phyloP scores from a whole-genome alignment of 169 alveolate genomes.

The Cryptosporidium parvum region DNA sequence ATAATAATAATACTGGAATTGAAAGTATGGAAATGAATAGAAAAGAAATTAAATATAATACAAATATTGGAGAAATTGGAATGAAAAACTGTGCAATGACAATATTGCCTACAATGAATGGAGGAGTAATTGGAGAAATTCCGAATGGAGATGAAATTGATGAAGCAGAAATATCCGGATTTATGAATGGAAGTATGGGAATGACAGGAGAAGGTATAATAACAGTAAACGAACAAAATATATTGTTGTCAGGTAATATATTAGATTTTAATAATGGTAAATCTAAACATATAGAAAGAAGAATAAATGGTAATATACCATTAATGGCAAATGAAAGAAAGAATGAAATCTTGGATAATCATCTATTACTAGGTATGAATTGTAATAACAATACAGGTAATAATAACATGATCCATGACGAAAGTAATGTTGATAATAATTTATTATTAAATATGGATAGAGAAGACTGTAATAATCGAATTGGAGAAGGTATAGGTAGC shows the following conservation, averaged over 20 bases:
- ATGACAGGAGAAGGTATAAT: constrained; percentile 11
- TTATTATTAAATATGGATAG: background rate
- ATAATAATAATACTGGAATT: no score
- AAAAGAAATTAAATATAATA: background rate
- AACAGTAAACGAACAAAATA: background rate
- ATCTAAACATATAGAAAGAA: background rate
- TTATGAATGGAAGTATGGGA: constrained; percentile 34
- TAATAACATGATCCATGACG: background rate
- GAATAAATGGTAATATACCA: background rate
- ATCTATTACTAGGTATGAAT: constrained; percentile 17
- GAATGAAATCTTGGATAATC: constrained; percentile 1
- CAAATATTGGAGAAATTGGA: background rate
- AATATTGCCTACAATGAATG: background rate
- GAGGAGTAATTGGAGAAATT: constrained; percentile 6
- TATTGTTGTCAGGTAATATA: background rate
- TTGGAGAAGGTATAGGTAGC: background rate
- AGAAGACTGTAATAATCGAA: background rate
- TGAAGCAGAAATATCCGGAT: constrained; percentile 57
- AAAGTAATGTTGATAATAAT: background rate
- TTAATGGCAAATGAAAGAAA: constrained; percentile 8
- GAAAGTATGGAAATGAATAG: background rate
- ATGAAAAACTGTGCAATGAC: background rate
- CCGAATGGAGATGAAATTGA: constrained; percentile 31
- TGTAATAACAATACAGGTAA: background rate
- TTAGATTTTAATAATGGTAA: background rate